These are phyloP conservation scores for Prunus dulcis DNA, from an alignment of 306 rosid genomes.

Conservation along the genomic window DNA sequence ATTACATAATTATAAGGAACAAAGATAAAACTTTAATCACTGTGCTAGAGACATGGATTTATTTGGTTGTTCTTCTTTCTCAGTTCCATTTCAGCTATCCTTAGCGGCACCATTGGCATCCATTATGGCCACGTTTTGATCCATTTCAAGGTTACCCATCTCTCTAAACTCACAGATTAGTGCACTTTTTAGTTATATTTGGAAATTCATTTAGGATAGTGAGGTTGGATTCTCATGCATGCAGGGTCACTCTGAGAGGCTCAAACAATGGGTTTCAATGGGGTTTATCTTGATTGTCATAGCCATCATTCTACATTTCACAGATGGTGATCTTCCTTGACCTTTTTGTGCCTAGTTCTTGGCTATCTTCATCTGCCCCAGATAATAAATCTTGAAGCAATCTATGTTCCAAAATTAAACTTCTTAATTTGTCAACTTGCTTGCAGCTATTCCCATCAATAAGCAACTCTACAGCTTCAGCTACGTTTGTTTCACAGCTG, in stretches of 20 bases:
- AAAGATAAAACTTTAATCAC: too few relatives aligned
- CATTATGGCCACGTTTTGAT: slow-evolving; percentile 85
- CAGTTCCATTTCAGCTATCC: slow-evolving; percentile 74
- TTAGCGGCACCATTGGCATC: slow-evolving; percentile 77
- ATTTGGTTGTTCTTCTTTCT: slow-evolving; percentile 4
- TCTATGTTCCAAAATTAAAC: background rate
- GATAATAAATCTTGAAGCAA: background rate
- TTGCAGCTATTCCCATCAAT: slow-evolving; percentile 82
- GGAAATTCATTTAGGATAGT: slow-evolving; percentile 9
- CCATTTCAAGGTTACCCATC: slow-evolving; percentile 71
- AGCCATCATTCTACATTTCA: slow-evolving; percentile 74
- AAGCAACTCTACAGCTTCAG: slow-evolving; percentile 89
- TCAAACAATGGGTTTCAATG: slow-evolving; percentile 78
- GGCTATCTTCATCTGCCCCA: background rate
- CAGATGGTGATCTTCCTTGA: slow-evolving; percentile 49
- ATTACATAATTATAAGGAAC: too few relatives aligned
- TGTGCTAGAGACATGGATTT: too few relatives aligned
- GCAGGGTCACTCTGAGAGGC: slow-evolving; percentile 74
- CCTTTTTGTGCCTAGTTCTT: background rate
- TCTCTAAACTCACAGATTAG: background rate
- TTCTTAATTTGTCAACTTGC: background rate
- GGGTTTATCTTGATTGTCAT: slow-evolving; percentile 53
- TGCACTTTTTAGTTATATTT: background rate
- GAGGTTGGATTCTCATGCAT: slow-evolving; percentile 6
- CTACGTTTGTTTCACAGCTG: slow-evolving; percentile 89